Base-by-base conservation (phyloP, 495 filamentous ascomycete species). In the Penicillium soppii region DNA sequence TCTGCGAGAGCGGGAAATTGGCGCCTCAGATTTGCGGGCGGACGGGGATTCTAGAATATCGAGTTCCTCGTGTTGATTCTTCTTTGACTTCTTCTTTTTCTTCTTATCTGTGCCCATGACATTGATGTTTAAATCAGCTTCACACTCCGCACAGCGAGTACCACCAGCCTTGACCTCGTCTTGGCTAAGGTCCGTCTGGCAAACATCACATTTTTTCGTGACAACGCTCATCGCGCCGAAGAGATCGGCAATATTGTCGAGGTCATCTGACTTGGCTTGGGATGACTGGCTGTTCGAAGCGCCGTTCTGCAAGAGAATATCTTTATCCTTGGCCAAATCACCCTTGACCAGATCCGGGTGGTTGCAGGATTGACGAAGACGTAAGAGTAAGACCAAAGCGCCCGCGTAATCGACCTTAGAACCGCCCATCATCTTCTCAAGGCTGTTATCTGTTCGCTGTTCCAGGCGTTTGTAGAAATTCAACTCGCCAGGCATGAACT, bases 301-400 rank as follows among this genome's bases (percentile, higher is more conserved):
- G 1, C 67, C 76, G 40, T 81, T 89, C 7, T 86, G 85, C 0
- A 82, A 70, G 30, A 95, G 71, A 13, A 91, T 87, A 55, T 97
- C 94, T 53, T 86, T 88, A 60, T 98, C 92, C 54, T 89, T 90
- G 21, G 84, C 86, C 39, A 96, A 74, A 58, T 90, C 92, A 41
- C 84, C 84, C 51, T 87, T 90, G 43, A 96, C 83, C 46, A 98
- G 74, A 43, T 90, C 82, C 0, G 91, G 89, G 68, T 98, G 94
- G 62, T 98, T 96, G 70, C 94, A 98, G 29, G 90, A 86, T 67
- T 97, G 92, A 43, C 92, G 81, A 50, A 98, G 75, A 39, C 94
- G 86, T 52, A 98, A 72, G 12, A 98, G 79, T 52, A 98, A 69
- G 10, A 95, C 89, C 58, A 98, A 83, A 16, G 94, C 94, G 53